Evolutionary conservation across 768 basidiomycete species (phyloP).

Genomic region (Russula abietina): DNA sequence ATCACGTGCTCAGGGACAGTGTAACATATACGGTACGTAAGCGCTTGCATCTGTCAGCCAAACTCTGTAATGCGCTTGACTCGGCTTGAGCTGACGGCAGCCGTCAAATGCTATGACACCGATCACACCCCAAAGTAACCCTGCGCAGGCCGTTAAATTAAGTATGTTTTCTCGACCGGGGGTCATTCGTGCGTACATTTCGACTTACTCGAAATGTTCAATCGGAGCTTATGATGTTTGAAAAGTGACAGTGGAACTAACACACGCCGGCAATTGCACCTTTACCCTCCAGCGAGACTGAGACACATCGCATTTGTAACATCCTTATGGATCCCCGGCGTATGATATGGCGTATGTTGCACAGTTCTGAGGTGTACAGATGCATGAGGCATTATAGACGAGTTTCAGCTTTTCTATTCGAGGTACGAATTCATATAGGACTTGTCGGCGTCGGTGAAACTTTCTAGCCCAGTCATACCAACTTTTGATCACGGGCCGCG

Average conservation of each 20-base stretch:
- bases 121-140: neutral
- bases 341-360: neutral
- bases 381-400: neutral
- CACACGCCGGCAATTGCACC: neutral
- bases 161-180: neutral
- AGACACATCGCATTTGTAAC: neutral
- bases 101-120: neutral
- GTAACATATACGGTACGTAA: neutral
- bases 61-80: neutral
- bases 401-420: neutral
- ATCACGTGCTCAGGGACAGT: neutral
- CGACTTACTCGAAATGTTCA: neutral
- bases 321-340: neutral
- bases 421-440: neutral
- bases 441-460: neutral
- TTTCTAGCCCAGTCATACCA: neutral
- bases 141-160: neutral
- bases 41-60: constrained; percentile 6
- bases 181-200: neutral
- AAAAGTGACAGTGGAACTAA: too few species aligned
- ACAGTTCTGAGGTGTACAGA: neutral
- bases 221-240: neutral
- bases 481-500: neutral
- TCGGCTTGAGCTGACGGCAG: neutral
- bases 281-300: neutral